Evolutionary conservation across 2,329 filamentous ascomycete species (phyloP), one percentile per base, ranked within the genome.

Genomic region (Penicillium concentricum): DNA sequence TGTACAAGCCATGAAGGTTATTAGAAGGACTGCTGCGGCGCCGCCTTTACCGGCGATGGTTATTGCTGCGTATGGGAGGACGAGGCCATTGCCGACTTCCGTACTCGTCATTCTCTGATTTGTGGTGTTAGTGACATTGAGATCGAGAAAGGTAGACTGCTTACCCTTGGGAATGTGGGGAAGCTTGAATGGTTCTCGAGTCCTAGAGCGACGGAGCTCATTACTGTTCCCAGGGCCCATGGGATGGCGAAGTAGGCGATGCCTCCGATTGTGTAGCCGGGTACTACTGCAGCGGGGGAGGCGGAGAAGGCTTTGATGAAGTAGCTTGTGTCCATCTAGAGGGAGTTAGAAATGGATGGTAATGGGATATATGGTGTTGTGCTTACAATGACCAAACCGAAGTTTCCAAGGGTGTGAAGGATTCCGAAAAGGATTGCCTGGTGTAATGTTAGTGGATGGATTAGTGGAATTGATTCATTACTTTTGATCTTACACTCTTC

Each of bases 191-290:
- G 76, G 8, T 75, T 74, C 48, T 84, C 81, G 0, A 84, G 65
- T 0, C 74, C 81, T 0, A 83, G 65, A 0, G 80, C 81, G 0
- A 79, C 72, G 7, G 79, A 76, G 48, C 79, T 78, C 69, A 81
- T 80, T 0, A 82, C 64, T 0, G 82, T 83, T 2, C 81, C 81
- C 0, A 84, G 69, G 1, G 76, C 77, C 80, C 80, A 83, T 0
- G 82, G 81, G 12, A 84, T 81, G 0, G 79, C 76, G 49, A 84
- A 84, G 56, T 82, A 84, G 0, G 79, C 76, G 15, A 83, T 77
- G 0, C 81, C 81, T 0, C 81, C 82, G 13, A 83, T 68, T 4
- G 77, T 74, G 56, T 84, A 84, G 0, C 81, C 81, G 0, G 80
- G 81, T 0, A 83, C 80, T 0, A 80, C 80, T 0, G 81, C 77